Percentiles rank a stretch among this genome's conserved stretches.
Evolutionary conservation across 1,284 basidiomycete species (phyloP).

Genomic region (Vanrija pseudolonga): DNA sequence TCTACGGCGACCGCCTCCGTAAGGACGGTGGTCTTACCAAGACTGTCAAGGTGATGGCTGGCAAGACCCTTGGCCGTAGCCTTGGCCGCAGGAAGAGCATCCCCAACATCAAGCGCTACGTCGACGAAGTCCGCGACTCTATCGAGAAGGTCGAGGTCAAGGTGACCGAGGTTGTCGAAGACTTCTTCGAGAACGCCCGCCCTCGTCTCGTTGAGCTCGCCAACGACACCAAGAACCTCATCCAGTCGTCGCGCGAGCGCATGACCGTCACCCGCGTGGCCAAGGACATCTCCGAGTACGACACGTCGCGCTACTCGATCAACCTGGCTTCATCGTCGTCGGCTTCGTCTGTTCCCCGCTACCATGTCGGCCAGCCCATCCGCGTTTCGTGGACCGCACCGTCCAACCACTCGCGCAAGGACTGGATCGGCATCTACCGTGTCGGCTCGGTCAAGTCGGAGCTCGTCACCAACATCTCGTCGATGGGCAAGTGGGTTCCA

Average conservation of each 20-base stretch:
- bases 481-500: conserved; percentile 87
- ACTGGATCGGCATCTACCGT: conserved; percentile 97
- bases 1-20: conserved; percentile 87
- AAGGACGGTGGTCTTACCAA: conserved; percentile 96
- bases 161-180: conserved; percentile 83
- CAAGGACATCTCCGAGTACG: conserved; percentile 72
- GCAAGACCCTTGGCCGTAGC: conserved; percentile 51
- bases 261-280: conserved; percentile 85
- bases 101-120: conserved; percentile 71
- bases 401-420: conserved; percentile 78
- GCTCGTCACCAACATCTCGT: conserved; percentile 79
- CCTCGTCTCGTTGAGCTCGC: conserved; percentile 73
- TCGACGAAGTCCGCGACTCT: conserved; percentile 84
- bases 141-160: conserved; percentile 94
- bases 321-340: conserved; percentile 53
- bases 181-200: conserved; percentile 76
- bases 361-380: conserved; percentile 89
- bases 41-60: conserved; percentile 87
- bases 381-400: conserved; percentile 83
- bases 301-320: conserved; percentile 71
- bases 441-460: conserved; percentile 78
- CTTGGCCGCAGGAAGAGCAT: conserved; percentile 58
- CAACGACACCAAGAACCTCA: conserved; percentile 82
- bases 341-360: conserved; percentile 54
- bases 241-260: conserved; percentile 85